Base-by-base conservation (phyloP, 169 alveolate species). In the Plasmodium gonderi region DNA sequence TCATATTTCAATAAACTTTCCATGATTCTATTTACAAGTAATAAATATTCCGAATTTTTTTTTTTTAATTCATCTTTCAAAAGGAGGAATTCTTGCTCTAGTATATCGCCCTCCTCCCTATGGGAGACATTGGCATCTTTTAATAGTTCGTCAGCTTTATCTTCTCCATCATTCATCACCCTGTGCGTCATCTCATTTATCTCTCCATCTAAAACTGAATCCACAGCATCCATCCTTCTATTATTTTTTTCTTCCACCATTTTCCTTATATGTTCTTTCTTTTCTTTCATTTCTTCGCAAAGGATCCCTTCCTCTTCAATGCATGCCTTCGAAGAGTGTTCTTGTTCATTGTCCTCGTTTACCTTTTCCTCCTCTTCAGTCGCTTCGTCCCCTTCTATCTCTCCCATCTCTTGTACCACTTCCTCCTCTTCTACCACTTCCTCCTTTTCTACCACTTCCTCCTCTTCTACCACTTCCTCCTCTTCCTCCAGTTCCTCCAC, bases 1-100 rank as follows among this genome's bases (percentile, higher is more conserved):
- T 67, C 91, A 80, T 80, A 29, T 40, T 80, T 12, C 51, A 80
- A 72, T 72, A 80, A 80, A 17, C 80, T 31, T 67, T 80, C 91
- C 91, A 80, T 80, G 38, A 80, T 40, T 42, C 51, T 64, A 80
- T 80, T 80, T 80, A 80, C 79, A 42, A 80, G 91, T 49, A 65
- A 47, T 38, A 80, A 65, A 51, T 40, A 65, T 9, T 67, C 69
- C 20, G 65, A 7, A 79, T 77, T 76, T 29, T 45, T 76, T 42
- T 47, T 49, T 65, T 60, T 44, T 77, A 60, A 17, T 72, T 79
- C 54, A 23, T 72, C 79, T 12, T 49, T 47, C 45, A 60, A 23
- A 60, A 74, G 31, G 49, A 40, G 47, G 40, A 87, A 77, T 45
- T 60, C 31, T 38, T 87, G 26, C 51, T 36, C 82, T 20, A 11